phyloP scores from a whole-genome alignment of 23 red algal genomes.

The Gracilaria caudata region DNA sequence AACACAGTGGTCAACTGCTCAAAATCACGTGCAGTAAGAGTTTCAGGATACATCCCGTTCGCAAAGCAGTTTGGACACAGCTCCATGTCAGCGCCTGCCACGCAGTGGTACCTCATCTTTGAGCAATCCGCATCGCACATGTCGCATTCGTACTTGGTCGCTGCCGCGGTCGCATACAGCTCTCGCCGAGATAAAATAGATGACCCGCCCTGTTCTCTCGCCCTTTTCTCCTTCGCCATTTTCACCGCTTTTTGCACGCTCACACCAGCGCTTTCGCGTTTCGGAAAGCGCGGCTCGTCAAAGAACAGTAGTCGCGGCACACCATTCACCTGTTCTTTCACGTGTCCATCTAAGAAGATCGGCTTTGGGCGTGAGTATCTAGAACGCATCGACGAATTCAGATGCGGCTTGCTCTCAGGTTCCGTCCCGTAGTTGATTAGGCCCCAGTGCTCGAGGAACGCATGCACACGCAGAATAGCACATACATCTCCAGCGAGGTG shows the following conservation, averaged over 20 bases:
- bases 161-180: conserved; percentile 86
- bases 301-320: conserved; percentile 86
- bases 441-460: conserved; percentile 98
- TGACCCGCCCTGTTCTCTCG: conserved; percentile 18
- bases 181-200: conserved; percentile 80
- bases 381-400: conserved; percentile 35
- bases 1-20: conserved; percentile 78
- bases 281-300: conserved; percentile 75
- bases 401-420: conserved; percentile 77
- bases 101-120: conserved; percentile 87
- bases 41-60: conserved; percentile 80
- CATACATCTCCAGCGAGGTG: conserved; percentile 95
- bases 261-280: conserved; percentile 37
- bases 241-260: conserved; percentile 49
- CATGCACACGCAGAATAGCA: conserved; percentile 92
- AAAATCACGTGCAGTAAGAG: conserved; percentile 79
- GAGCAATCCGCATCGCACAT: conserved; percentile 91
- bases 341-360: conserved; percentile 48
- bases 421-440: conserved; percentile 96
- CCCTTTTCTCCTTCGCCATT: conserved; percentile 47
- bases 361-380: conserved; percentile 49
- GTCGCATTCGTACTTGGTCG: conserved; percentile 90
- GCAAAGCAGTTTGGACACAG: conserved; percentile 87
- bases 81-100: conserved; percentile 83
- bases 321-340: conserved; percentile 50